phyloP scores from a whole-genome alignment of 371 early-diverging fungal species.

The Mortierella sp. region DNA sequence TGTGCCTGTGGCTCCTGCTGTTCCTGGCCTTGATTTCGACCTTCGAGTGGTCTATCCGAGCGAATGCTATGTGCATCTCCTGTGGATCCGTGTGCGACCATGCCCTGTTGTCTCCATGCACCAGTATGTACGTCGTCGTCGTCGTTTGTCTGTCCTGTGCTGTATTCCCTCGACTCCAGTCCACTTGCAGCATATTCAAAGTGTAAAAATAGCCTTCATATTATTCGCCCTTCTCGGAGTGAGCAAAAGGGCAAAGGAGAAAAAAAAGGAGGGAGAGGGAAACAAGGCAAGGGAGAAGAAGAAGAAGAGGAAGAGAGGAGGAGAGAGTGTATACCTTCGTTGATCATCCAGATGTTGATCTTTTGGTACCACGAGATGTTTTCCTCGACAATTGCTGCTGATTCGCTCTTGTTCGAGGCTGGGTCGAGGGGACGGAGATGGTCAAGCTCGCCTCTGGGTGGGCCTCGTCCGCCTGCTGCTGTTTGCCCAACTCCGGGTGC shows the following conservation, averaged over 20 bases:
- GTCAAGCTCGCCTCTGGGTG: slow-evolving; percentile 26
- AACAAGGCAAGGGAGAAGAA: too few relatives aligned
- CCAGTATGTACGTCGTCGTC: too few relatives aligned
- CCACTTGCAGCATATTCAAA: too few relatives aligned
- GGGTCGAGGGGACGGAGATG: slow-evolving; percentile 42
- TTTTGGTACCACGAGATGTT: slow-evolving; percentile 33
- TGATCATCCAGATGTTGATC: slow-evolving; percentile 59
- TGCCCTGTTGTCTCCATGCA: too few relatives aligned
- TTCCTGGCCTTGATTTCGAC: too few relatives aligned
- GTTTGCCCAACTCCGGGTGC: not conserved
- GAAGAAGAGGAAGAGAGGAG: not conserved
- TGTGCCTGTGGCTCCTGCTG: too few relatives aligned
- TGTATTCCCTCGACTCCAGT: not conserved
- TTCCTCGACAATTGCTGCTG: slow-evolving; percentile 13
- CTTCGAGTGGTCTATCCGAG: too few relatives aligned
- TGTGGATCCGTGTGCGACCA: too few relatives aligned
- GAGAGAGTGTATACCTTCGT: slow-evolving; percentile 41
- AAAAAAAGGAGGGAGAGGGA: not conserved
- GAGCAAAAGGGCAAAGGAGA: not conserved
- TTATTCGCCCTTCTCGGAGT: not conserved
- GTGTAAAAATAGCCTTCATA: too few relatives aligned
- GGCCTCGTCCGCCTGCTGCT: not conserved
- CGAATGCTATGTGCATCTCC: too few relatives aligned
- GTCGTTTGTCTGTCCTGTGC: too few relatives aligned
- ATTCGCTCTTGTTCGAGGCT: not conserved